A percentile compares a stretch with the other conserved stretches of the same genome.
Evolutionary conservation across 2,329 filamentous ascomycete genomes (phyloP).

Genomic region (Sporothrix phasma): DNA sequence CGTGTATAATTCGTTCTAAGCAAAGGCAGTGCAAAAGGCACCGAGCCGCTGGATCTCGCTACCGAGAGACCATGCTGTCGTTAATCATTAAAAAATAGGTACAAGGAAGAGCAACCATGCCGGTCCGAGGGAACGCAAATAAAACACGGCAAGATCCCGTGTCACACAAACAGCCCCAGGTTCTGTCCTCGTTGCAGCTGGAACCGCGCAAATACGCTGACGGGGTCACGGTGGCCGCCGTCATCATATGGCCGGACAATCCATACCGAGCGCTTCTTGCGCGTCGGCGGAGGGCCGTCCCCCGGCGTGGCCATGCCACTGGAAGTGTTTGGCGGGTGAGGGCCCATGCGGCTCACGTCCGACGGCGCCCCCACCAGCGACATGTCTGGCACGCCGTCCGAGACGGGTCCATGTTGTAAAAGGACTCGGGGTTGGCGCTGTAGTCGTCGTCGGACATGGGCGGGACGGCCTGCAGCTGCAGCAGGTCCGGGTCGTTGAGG

Average conservation of each 20-base stretch:
- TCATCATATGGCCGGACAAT: conserved; percentile 24
- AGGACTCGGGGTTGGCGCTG: conserved; percentile 22
- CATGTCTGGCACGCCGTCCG: conserved; percentile 13
- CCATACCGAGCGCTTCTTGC: conserved; percentile 24
- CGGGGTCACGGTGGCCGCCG: conserved; percentile 18
- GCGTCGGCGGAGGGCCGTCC: conserved; percentile 3
- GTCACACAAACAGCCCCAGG: conserved; percentile 22
- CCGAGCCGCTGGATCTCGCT: no score
- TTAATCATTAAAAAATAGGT: no score
- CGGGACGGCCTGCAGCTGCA: conserved; percentile 16
- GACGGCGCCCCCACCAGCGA: background rate
- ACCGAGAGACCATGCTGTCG: no score
- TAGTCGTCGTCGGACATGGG: conserved; percentile 13
- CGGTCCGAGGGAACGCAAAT: no score
- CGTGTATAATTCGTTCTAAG: no score
- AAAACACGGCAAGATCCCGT: no score
- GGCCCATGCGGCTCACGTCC: background rate
- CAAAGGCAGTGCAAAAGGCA: no score
- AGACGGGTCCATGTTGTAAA: conserved; percentile 22
- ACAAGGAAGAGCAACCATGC: no score
- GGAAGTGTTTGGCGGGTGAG: no score
- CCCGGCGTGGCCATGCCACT: background rate
- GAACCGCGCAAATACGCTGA: conserved; percentile 23
- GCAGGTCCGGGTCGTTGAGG: conserved; percentile 18
- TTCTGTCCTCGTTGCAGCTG: conserved; percentile 20